Conservation (phyloP, 2,329 filamentous ascomycete species). For the Diaporthe ampelina region DNA sequence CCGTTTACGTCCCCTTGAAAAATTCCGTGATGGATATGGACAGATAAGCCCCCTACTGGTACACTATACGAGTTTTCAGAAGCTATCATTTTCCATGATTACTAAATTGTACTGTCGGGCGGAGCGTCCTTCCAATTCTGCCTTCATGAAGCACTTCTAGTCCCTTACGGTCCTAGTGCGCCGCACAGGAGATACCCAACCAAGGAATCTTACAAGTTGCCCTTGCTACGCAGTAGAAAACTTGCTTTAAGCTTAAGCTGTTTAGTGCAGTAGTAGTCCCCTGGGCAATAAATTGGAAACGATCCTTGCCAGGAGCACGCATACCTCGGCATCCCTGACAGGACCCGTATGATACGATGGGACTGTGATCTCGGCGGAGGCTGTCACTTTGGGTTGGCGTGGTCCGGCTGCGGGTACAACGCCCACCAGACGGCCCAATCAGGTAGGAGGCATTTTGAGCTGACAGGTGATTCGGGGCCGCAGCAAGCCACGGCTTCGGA, state of each 20-base stretch:
- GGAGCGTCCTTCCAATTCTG: background rate
- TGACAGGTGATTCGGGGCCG: background rate
- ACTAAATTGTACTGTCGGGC: background rate
- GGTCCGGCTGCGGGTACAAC: slow-evolving; percentile 7
- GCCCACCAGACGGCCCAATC: slow-evolving; percentile 2
- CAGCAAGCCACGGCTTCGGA: slow-evolving; percentile 21
- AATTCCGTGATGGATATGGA: no score
- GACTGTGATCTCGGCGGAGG: slow-evolving; percentile 28
- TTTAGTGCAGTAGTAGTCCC: background rate
- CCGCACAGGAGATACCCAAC: background rate
- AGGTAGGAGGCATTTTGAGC: background rate
- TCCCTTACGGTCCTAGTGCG: slow-evolving; percentile 1
- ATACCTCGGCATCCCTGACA: slow-evolving; percentile 24
- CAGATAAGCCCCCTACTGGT: no score
- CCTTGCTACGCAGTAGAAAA: background rate
- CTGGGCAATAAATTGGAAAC: slow-evolving; percentile 19
- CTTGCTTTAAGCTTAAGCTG: background rate
- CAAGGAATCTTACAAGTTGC: background rate
- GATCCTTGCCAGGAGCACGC: slow-evolving; percentile 4
- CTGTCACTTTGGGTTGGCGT: slow-evolving; percentile 12
- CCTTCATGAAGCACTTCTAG: background rate
- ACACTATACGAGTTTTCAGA: background rate
- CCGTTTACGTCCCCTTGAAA: background rate
- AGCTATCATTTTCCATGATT: background rate
- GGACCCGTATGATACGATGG: slow-evolving; percentile 19